These are phyloP conservation scores for Avena insularis DNA, from an alignment of 176 grass and related monocot genomes.

Conservation along the genomic window DNA sequence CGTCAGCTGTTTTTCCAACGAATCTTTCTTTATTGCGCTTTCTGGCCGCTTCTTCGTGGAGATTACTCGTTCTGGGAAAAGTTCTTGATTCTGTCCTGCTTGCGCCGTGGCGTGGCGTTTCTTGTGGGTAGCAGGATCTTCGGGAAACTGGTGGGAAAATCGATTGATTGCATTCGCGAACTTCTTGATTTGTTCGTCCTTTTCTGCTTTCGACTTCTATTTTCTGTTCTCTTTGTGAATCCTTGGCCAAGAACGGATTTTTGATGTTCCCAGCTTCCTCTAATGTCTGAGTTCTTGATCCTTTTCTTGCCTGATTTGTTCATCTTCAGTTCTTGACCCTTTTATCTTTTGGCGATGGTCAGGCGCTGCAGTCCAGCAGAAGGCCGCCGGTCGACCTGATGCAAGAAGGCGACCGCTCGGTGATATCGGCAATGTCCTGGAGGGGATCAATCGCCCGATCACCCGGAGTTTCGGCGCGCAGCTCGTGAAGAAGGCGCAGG, in stretches of 20 bases:
- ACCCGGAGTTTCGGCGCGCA: constrained; percentile 65
- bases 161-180: neutral
- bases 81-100: neutral
- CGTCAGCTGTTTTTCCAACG: neutral
- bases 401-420: constrained; percentile 42
- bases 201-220: constrained; percentile 3
- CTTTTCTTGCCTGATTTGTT: constrained; percentile 8
- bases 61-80: neutral
- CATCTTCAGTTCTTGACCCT: neutral
- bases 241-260: constrained; percentile 9
- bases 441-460: constrained; percentile 56
- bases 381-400: constrained; percentile 21
- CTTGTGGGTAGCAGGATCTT: neutral
- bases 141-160: neutral
- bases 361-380: constrained; percentile 57
- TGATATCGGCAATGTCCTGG: constrained; percentile 70
- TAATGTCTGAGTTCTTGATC: neutral
- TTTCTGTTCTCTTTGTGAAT: neutral
- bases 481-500: constrained; percentile 48
- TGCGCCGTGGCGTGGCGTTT: neutral
- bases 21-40: neutral
- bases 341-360: neutral
- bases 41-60: neutral
- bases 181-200: neutral
- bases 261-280: neutral